Base-by-base conservation (phyloP, 1,284 basidiomycete genomes). In the Takashimella koratensis region DNA sequence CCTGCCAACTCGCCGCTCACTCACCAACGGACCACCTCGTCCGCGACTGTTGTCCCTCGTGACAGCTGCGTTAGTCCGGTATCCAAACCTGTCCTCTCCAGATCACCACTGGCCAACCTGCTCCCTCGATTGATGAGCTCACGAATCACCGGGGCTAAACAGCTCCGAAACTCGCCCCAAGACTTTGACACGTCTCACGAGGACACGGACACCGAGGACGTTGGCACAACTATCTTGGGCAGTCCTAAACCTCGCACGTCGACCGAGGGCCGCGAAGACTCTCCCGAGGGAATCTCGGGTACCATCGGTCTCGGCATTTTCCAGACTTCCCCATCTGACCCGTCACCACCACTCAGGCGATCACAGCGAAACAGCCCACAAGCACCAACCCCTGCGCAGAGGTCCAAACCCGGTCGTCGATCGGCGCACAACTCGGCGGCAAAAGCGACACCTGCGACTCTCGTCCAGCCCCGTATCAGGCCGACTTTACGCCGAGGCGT, bases 401-500 rank as follows among this genome's bases (percentile, higher is more conserved):
- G 10, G 13, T 26, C 4, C 30, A 36, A 36, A 8, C 10, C 30
- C 8, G 8, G 30, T 16, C 30, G 30, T 16, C 30, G 30, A 36
- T 8, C 30, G 16, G 8, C 16, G 8, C 30, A 36, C 16, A 36
- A 43, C 50, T 8, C 21, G 51, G 3, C 54, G 47, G 5, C 51
- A 45, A 23, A 19, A 45, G 39, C 26, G 30, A 27, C 21, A 48
- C 36, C n/a, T n/a, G n/a, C 25, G n/a, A 6, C 12, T 39, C 39
- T 20, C 39, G 19, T 41, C 20, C 24, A 2, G 20, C 3, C 51
- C 11, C 30, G 30, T 1, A 25, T 42, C 2, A 57, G 68, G 20
- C 65, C 69, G 0, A 45, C 52, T 2, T 44, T 71, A 10, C 57
- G 65, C 19, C 54, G 71, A n/a, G 71, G 71, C 1, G 53, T 63